Base-by-base conservation (phyloP, 495 filamentous ascomycete genomes). In the Annulohypoxylon stygium region DNA sequence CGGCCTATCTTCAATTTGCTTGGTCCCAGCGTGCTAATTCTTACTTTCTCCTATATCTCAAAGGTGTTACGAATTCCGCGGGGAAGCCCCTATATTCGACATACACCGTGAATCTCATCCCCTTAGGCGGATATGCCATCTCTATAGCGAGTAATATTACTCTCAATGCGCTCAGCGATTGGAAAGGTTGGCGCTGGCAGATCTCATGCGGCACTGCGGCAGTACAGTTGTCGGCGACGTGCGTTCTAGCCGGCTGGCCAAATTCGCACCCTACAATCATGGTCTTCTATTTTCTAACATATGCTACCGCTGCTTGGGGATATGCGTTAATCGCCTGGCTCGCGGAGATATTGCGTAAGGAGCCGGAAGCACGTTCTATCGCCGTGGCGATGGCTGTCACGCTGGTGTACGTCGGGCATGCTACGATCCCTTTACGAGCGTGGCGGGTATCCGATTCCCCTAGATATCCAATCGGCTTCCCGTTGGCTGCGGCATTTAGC, bases 101-200 rank as follows among this genome's bases (percentile, higher is more conserved):
- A 1, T 64, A 59, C 25, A 45, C 68, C 43, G 68, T 34, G 55
- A 81, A 81, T 45, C 58, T 79, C 0, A 79, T 81, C 9, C 79
- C 80, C 3, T 71, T 78, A 2, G 79, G 75, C 7, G 77, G 78
- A 8, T 80, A 81, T 37, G 79, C 75, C 10, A 74, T 81, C 33
- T 75, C 77, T 5, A 80, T 81, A 16, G 73, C 81, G 30, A 75
- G 66, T 70, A 74, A 83, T 25, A 70, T 75, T 41, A 37, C 45
- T 5, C 45, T 70, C 11, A 70, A 60, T 6, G 67, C 67, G 10
- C 23, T 70, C 5, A 58, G 51, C 11, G 61, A 70, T 26, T 65
- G 54, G 60, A 70, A 50, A 54, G 59, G 59, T 33, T 70, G 67
- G 61, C 48, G 67, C 5, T 70, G 60, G 61, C 67, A 70, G 11